Base-by-base conservation (phyloP, 2,329 filamentous ascomycete genomes). In the Cytospora leucostoma region DNA sequence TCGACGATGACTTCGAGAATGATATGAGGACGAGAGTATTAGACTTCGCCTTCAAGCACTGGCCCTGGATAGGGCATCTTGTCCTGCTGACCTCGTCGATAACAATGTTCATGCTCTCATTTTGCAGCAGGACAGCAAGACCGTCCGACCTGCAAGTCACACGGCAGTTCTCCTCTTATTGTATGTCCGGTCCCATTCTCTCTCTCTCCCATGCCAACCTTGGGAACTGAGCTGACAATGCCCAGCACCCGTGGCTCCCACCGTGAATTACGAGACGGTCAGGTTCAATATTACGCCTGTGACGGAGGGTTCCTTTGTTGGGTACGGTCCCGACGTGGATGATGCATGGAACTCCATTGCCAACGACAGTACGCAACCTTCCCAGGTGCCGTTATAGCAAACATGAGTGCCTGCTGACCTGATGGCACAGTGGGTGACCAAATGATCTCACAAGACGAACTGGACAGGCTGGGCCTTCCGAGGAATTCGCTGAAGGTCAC, bases 301-400 rank as follows among this genome's bases (percentile, higher is more conserved):
- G n/a, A 75, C 78, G 53, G 76, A 79, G 54, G 79, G 81, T 0
- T 77, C 78, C 3, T 87, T 82, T 68, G 80, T 86, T 47, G 85
- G 85, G 10, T 81, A 78, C 47, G 83, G 84, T 0, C 77, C 80
- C 2, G 79, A 83, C 13, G 84, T 87, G 3, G 85, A 87, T 62
- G 76, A 78, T 58, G 82, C 81, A 7, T 88, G 85, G 85, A 77
- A 84, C 56, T 78, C 79, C 19, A 78, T 85, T 47, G 82, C 81
- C 12, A 80, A 80, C 66, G 76, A 78, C 64, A 69, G 74, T 75
- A 65, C 68, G 69, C 40, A 15, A 21, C 33, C 1, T 62, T 61
- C 21, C n/a, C n/a, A n/a, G n/a, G n/a, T n/a, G n/a, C n/a, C 68
- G 32, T 68, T 64, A 61, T 63, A 50, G 33, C 2, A 11, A 5